These are phyloP conservation scores for Aspergillus sp. DNA, from an alignment of 2,329 filamentous ascomycete species.

Conservation along the genomic window DNA sequence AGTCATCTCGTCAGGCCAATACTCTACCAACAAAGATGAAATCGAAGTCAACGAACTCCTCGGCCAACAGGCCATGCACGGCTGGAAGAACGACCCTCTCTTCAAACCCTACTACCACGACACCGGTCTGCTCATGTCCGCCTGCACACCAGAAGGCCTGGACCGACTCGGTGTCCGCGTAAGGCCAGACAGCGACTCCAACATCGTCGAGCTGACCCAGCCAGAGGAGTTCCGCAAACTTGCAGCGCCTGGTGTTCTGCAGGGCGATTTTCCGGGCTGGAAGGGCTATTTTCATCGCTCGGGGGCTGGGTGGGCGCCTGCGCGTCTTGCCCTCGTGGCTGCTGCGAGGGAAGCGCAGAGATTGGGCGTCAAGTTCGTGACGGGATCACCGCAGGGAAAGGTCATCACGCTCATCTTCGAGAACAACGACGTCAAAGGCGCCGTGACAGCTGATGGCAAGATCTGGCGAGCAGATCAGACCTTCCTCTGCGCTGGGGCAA, in stretches of 20 bases:
- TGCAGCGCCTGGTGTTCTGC: conserved; percentile 47
- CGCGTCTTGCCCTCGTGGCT: conserved; percentile 42
- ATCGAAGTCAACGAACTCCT: conserved; percentile 20
- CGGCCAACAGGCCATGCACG: conserved; percentile 29
- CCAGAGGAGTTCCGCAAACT: conserved; percentile 43
- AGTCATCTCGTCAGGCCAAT: conserved; percentile 31
- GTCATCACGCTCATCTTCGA: conserved; percentile 33
- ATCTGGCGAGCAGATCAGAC: conserved; percentile 33
- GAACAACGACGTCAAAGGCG: conserved; percentile 35
- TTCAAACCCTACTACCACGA: conserved; percentile 44
- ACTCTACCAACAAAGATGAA: conserved; percentile 28
- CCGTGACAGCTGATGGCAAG: conserved; percentile 32
- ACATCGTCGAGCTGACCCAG: conserved; percentile 31
- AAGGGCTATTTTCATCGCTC: conserved; percentile 37
- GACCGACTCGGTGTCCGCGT: conserved; percentile 30
- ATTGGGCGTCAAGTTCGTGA: conserved; percentile 45
- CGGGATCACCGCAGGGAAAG: conserved; percentile 32
- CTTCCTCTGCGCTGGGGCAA: conserved; percentile 42
- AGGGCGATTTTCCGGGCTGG: conserved; percentile 42
- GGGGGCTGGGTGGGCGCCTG: conserved; percentile 50
- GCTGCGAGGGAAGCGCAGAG: conserved; percentile 40
- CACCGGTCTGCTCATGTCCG: conserved; percentile 40
- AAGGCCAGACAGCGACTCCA: conserved; percentile 20
- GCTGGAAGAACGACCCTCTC: conserved; percentile 42
- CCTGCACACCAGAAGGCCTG: conserved; percentile 34